A percentile compares a stretch with the other conserved stretches of the same genome.
phyloP scores from a whole-genome alignment of 257 asterid genomes.

The Perilla frutescens region DNA sequence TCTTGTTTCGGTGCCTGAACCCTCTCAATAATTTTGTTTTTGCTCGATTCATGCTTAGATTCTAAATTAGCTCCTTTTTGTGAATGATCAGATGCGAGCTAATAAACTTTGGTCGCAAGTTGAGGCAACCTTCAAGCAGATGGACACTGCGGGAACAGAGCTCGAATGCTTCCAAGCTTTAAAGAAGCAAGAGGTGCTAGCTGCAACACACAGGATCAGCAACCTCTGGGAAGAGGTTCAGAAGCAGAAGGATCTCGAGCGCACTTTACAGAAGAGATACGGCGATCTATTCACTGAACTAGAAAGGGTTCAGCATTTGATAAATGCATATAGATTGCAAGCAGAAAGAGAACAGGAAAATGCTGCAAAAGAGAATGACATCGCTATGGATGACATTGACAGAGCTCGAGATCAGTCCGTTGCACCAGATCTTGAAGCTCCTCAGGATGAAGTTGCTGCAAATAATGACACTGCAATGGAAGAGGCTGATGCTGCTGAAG shows the following conservation, averaged over 20 bases:
- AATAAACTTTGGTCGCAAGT: constrained; percentile 80
- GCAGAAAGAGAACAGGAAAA: constrained; percentile 57
- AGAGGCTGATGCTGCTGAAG: constrained; percentile 20
- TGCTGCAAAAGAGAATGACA: constrained; percentile 41
- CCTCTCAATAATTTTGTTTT: neutral
- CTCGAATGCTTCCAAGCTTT: constrained; percentile 83
- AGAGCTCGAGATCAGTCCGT: constrained; percentile 34
- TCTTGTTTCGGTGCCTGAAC: neutral
- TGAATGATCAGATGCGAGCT: constrained; percentile 64
- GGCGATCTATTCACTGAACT: constrained; percentile 66
- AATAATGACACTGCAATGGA: constrained; percentile 19
- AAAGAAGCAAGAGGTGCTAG: constrained; percentile 79
- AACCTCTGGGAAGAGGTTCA: constrained; percentile 97
- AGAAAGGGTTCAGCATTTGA: constrained; percentile 55
- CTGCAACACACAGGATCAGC: constrained; percentile 80
- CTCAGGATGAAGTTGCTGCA: constrained; percentile 16
- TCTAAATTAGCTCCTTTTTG: constrained; percentile 19
- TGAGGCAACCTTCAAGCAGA: constrained; percentile 77
- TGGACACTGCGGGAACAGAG: constrained; percentile 91
- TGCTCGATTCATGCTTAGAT: constrained; percentile 11
- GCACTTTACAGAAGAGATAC: constrained; percentile 65
- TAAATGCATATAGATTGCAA: constrained; percentile 53
- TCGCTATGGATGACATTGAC: constrained; percentile 40
- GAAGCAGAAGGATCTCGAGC: constrained; percentile 95
- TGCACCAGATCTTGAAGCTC: constrained; percentile 34